Percentiles rank a stretch among this genome's conserved stretches.
phyloP scores from a whole-genome alignment of 2,329 filamentous ascomycete species.

The Neodidymelliopsis sp. region DNA sequence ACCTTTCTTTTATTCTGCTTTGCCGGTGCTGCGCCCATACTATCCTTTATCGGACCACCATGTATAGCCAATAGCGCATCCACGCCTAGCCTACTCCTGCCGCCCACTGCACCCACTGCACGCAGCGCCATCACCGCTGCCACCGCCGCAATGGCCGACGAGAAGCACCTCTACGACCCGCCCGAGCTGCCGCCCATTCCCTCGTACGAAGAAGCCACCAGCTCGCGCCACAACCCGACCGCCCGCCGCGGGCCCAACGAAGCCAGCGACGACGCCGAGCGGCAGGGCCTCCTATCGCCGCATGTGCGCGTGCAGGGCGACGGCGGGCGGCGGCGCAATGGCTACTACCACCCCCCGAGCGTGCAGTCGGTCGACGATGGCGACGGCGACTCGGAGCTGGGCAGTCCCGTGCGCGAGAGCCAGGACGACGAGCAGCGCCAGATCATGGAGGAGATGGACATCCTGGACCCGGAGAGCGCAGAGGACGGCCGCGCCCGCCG shows the following conservation, averaged over 20 bases:
- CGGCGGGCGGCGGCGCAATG: conserved; percentile 45
- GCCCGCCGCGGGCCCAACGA: conserved; percentile 64
- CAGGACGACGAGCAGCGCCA: conserved; percentile 67
- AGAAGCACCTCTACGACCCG: conserved; percentile 50
- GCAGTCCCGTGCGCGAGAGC: conserved; percentile 63
- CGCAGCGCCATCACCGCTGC: conserved; percentile 23
- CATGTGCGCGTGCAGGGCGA: conserved; percentile 42
- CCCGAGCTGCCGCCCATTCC: conserved; percentile 74
- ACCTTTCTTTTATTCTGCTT: conserved; percentile 1
- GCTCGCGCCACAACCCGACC: conserved; percentile 58
- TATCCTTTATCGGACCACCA: conserved; percentile 2
- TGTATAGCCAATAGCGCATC: conserved; percentile 14
- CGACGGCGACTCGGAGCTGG: conserved; percentile 57
- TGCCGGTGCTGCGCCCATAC: background rate
- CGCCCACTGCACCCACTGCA: too few species aligned
- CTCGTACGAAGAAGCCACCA: conserved; percentile 81
- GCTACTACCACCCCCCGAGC: conserved; percentile 76
- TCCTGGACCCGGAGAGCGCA: conserved; percentile 46
- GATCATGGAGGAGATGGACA: conserved; percentile 78
- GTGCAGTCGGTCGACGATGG: conserved; percentile 79
- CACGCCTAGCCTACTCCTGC: conserved; percentile 10
- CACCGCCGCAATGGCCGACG: conserved; percentile 45
- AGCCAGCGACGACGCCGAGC: conserved; percentile 74
- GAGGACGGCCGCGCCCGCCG: conserved; percentile 41
- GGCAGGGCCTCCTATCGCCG: conserved; percentile 75